Conservation (phyloP, 2,329 filamentous ascomycete species). For the Ophiostoma australiae region DNA sequence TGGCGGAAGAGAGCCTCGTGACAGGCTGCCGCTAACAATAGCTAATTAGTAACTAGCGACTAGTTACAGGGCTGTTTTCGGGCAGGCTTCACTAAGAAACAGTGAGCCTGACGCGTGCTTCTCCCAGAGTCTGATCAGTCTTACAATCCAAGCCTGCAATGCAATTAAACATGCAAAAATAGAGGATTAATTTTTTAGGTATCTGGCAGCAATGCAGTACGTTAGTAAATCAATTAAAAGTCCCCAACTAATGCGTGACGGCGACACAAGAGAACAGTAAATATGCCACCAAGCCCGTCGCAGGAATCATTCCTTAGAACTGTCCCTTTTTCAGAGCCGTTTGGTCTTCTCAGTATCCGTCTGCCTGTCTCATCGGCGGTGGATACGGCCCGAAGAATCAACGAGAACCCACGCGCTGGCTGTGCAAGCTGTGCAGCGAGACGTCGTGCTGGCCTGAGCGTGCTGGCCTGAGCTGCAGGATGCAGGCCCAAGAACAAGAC, state of each 20-base stretch:
- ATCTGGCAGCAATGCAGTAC: neutral
- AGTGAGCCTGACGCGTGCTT: neutral
- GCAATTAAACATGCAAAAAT: neutral
- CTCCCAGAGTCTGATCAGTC: neutral
- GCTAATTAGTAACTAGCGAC: slow-evolving; percentile 1
- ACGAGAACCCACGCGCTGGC: neutral
- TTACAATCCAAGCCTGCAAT: slow-evolving; percentile 1
- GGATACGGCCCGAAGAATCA: neutral
- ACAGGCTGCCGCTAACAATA: neutral
- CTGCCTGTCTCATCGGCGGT: neutral
- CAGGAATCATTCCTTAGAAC: neutral
- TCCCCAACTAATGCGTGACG: neutral
- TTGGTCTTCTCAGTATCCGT: neutral
- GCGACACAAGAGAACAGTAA: neutral
- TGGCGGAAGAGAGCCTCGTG: slow-evolving; percentile 5
- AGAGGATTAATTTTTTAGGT: neutral
- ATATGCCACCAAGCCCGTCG: neutral
- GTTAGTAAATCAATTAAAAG: neutral
- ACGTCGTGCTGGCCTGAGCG: neutral
- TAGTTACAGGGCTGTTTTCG: slow-evolving; percentile 2
- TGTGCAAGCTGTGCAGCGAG: neutral
- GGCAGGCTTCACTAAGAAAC: neutral
- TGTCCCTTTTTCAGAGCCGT: neutral
- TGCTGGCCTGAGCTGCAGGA: neutral
- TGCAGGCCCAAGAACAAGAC: neutral